Evolutionary conservation across 495 filamentous ascomycete genomes (phyloP).

Genomic region (Platismatia glauca): DNA sequence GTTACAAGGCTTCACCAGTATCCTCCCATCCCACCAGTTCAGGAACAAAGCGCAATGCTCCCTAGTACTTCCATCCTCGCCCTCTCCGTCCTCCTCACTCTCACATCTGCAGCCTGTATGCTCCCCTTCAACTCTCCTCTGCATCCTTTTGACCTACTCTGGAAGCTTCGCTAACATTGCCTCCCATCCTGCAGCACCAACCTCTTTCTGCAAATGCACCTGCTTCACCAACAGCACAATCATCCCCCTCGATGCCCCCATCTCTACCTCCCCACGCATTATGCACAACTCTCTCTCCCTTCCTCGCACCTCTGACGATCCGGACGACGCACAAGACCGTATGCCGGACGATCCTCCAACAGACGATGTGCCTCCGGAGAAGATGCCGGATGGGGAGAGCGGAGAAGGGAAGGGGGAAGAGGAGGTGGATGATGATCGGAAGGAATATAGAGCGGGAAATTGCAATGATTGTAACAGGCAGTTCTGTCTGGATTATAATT

Average conservation of each 20-base stretch:
- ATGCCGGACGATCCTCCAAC: slow-evolving; percentile 7
- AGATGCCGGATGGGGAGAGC: background rate
- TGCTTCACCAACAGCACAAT: slow-evolving; percentile 89
- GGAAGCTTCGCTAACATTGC: background rate
- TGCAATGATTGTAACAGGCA: slow-evolving; percentile 86
- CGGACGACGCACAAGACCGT: slow-evolving; percentile 13
- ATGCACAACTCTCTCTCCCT: slow-evolving; percentile 18
- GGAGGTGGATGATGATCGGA: slow-evolving; percentile 24
- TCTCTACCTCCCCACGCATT: slow-evolving; percentile 26
- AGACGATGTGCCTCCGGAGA: background rate
- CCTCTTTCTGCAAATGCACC: slow-evolving; percentile 96
- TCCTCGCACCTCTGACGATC: slow-evolving; percentile 27
- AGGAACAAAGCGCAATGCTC: background rate
- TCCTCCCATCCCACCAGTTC: background rate
- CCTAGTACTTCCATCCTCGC: background rate
- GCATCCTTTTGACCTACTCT: background rate
- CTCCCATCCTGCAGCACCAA: slow-evolving; percentile 33
- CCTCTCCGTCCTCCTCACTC: slow-evolving; percentile 12
- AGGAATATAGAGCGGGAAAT: slow-evolving; percentile 36
- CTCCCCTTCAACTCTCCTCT: background rate
- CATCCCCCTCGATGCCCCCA: slow-evolving; percentile 57
- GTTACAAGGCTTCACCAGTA: background rate
- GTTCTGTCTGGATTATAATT: slow-evolving; percentile 76
- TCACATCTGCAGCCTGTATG: slow-evolving; percentile 18
- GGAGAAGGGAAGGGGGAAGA: slow-evolving; percentile 10